Evolutionary conservation across 805 yeast species (phyloP).

Genomic region (Candida michaelii): DNA sequence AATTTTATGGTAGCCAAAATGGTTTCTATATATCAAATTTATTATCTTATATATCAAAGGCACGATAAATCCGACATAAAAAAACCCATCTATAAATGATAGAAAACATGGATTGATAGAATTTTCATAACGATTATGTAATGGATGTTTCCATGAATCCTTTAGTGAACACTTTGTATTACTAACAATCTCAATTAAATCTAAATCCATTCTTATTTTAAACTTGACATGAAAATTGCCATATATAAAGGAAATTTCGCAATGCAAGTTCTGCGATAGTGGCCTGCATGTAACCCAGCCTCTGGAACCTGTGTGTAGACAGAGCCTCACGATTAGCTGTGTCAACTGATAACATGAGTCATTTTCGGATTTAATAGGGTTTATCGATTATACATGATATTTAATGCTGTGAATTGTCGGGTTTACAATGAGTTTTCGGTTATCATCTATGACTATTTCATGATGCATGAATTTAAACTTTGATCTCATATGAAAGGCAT

Average conservation of each 20-base stretch:
- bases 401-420: too few relatives aligned
- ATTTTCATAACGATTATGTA: slow-evolving; percentile 23
- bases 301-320: not conserved
- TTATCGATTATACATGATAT: too few relatives aligned
- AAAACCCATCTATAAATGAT: slow-evolving; percentile 11
- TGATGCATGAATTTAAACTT: too few relatives aligned
- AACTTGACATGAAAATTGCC: too few relatives aligned
- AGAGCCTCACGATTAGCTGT: not conserved
- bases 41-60: slow-evolving; percentile 16
- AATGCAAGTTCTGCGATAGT: too few relatives aligned
- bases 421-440: too few relatives aligned
- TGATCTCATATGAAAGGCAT: too few relatives aligned
- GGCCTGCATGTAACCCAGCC: too few relatives aligned
- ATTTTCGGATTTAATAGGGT: not conserved
- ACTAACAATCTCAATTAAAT: not conserved
- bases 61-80: slow-evolving; percentile 10
- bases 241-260: too few relatives aligned
- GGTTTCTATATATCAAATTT: slow-evolving; percentile 13
- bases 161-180: not conserved
- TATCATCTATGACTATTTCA: too few relatives aligned
- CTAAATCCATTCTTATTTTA: not conserved
- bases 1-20: slow-evolving; percentile 17
- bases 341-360: not conserved
- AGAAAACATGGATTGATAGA: slow-evolving; percentile 32
- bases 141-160: slow-evolving; percentile 19